Evolutionary conservation across 106 monocot species (phyloP).

Genomic region (Hemerocallis citrina): DNA sequence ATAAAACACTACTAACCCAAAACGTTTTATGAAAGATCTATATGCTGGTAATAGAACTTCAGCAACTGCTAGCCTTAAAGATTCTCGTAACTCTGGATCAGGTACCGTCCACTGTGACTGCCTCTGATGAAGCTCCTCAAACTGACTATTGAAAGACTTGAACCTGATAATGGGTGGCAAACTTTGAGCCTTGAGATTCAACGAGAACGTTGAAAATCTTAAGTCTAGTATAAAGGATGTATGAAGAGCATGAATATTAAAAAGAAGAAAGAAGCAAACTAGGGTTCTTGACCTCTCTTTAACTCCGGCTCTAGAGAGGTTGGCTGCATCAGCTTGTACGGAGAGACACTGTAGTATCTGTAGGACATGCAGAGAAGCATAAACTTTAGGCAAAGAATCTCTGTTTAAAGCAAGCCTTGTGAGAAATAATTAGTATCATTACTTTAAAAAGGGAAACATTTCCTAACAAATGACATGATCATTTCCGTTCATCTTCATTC

Average conservation of each 20-base stretch:
- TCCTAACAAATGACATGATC: too few species aligned
- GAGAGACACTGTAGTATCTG: slow-evolving; percentile 43
- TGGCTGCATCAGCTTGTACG: slow-evolving; percentile 16
- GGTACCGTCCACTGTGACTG: slow-evolving; percentile 39
- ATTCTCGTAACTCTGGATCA: slow-evolving; percentile 51
- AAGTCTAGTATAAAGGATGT: neutral
- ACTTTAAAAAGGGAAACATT: too few species aligned
- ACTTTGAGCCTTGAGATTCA: neutral
- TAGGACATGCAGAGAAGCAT: neutral
- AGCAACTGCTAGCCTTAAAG: slow-evolving; percentile 44
- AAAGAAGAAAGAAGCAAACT: neutral
- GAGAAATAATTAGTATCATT: too few species aligned
- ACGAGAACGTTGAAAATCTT: neutral
- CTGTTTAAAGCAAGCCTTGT: too few species aligned
- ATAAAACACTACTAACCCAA: slow-evolving; percentile 29
- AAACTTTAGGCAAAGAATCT: too few species aligned
- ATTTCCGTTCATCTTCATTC: too few species aligned
- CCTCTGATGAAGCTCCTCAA: slow-evolving; percentile 39
- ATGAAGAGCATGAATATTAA: neutral
- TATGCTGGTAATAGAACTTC: slow-evolving; percentile 63
- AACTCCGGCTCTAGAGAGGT: slow-evolving; percentile 31
- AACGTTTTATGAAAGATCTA: slow-evolving; percentile 46
- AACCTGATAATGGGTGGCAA: slow-evolving; percentile 18
- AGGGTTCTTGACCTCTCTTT: slow-evolving; percentile 29
- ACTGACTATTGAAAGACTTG: slow-evolving; percentile 34